Percentiles rank a stretch among this genome's conserved stretches.
Conservation (phyloP, 306 rosid species). For the Cicer chorassanicum region DNA sequence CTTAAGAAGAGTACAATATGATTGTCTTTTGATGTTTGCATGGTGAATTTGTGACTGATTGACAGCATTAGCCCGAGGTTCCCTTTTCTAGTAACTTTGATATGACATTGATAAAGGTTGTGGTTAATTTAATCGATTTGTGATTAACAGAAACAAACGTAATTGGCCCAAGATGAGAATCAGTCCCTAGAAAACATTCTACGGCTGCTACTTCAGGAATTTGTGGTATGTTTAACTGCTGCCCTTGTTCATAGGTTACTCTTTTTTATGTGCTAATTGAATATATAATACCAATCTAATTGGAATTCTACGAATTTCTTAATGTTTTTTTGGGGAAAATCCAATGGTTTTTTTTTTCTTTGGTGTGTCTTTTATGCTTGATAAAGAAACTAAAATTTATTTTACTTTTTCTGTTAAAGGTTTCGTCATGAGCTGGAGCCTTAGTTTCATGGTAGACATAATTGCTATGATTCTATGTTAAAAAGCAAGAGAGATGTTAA, state of each 20-base stretch:
- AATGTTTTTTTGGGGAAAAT: too few relatives aligned
- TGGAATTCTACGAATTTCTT: too few relatives aligned
- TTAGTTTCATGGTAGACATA: not conserved
- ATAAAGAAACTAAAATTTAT: not conserved
- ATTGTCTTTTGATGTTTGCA: conserved; percentile 25
- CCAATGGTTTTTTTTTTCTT: too few relatives aligned
- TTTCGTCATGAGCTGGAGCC: not conserved
- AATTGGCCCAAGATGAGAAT: too few relatives aligned
- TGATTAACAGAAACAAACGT: not conserved
- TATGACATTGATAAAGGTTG: conserved; percentile 13
- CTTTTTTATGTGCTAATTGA: too few relatives aligned
- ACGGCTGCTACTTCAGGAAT: too few relatives aligned
- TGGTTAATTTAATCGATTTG: conserved; percentile 32
- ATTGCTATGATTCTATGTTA: too few relatives aligned
- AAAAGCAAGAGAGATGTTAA: not conserved
- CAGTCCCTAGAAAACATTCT: too few relatives aligned
- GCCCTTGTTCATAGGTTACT: too few relatives aligned
- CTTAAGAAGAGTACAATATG: conserved; percentile 8
- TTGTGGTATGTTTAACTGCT: too few relatives aligned
- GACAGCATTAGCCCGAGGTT: not conserved
- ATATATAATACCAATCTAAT: too few relatives aligned
- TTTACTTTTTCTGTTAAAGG: conserved; percentile 16
- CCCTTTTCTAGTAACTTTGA: conserved; percentile 34
- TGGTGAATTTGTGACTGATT: not conserved
- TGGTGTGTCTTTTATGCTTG: too few relatives aligned